Conservation (phyloP, 768 basidiomycete species). For the Russula brevipes region DNA sequence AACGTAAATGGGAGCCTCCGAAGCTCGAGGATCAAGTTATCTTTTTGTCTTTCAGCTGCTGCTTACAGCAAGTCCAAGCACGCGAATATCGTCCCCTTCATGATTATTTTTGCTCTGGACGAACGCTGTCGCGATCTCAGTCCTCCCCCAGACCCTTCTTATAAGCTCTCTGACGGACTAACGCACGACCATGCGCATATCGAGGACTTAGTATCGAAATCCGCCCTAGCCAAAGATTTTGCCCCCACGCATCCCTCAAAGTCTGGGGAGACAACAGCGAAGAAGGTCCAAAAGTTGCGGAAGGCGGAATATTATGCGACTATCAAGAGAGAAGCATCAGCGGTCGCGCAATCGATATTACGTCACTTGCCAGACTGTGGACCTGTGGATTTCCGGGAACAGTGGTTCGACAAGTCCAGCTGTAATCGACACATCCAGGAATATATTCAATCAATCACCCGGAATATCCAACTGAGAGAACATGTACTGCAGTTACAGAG, state of each 20-base stretch:
- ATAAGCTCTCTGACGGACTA: slow-evolving; percentile 7
- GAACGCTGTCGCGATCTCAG: background rate
- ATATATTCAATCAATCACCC: slow-evolving; percentile 1
- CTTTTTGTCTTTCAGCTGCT: slow-evolving; percentile 3
- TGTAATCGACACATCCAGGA: background rate
- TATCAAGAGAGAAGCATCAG: background rate
- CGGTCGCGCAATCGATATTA: background rate
- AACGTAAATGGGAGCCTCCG: background rate
- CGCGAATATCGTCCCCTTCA: background rate
- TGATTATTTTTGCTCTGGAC: background rate
- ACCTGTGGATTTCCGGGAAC: background rate
- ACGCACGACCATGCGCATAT: background rate
- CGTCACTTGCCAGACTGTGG: background rate
- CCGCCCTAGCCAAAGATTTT: background rate
- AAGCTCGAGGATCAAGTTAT: background rate
- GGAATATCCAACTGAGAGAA: background rate
- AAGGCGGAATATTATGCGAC: background rate
- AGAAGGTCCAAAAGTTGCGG: too few species aligned
- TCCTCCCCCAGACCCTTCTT: background rate
- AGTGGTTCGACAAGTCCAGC: slow-evolving; percentile 1
- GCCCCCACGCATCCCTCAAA: background rate
- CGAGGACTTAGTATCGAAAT: background rate
- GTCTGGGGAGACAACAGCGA: too few species aligned
- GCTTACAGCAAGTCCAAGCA: slow-evolving; percentile 6
- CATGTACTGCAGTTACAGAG: slow-evolving; percentile 7